Conservation (phyloP, 352 stramenopile genomes). For the Thalassiosira mediterranea region DNA sequence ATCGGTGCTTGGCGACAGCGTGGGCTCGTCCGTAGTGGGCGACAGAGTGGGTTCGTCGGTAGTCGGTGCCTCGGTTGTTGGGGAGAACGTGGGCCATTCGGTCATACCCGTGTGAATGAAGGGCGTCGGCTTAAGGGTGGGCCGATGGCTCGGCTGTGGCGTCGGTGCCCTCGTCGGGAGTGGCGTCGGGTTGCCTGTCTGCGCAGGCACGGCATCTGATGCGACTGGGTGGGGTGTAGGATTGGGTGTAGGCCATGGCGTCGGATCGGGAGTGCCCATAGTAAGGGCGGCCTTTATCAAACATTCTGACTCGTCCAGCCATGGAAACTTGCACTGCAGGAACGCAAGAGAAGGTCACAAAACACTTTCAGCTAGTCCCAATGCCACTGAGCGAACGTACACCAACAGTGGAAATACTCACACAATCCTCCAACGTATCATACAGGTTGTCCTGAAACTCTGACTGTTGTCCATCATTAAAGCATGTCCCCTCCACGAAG, state of each 20-base stretch:
- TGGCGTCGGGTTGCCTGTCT: too few relatives aligned
- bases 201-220: too few relatives aligned
- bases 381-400: too few relatives aligned
- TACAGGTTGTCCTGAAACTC: slow-evolving; percentile 22
- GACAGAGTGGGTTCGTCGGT: neutral
- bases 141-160: neutral
- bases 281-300: neutral
- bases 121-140: slow-evolving; percentile 1
- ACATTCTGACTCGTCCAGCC: slow-evolving; percentile 4
- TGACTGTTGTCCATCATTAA: slow-evolving; percentile 9
- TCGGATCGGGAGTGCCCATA: neutral
- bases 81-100: slow-evolving; percentile 6
- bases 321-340: slow-evolving; percentile 17
- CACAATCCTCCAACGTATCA: slow-evolving; percentile 24
- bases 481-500: slow-evolving; percentile 3
- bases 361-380: too few relatives aligned
- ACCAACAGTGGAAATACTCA: too few relatives aligned
- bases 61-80: neutral
- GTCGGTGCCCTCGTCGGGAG: neutral
- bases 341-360: too few relatives aligned
- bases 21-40: slow-evolving; percentile 8
- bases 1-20: too few relatives aligned
- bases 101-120: neutral
- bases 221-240: too few relatives aligned
- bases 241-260: neutral